Percentiles rank a stretch among this genome's conserved stretches.
Conservation (phyloP, 345 rosid species). For the Moringa oleifera region DNA sequence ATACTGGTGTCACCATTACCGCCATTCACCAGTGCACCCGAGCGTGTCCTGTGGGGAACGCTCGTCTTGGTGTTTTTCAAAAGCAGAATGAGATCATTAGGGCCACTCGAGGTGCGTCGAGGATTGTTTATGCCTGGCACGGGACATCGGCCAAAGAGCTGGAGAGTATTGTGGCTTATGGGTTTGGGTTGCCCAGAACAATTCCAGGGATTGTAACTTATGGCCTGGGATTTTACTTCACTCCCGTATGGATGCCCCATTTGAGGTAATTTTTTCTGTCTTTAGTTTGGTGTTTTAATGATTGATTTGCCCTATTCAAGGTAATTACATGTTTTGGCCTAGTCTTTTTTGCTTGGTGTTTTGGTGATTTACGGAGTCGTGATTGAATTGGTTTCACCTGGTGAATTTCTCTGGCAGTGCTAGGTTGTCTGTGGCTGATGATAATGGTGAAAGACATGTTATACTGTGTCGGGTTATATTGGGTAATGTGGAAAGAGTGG, state of each 20-base stretch:
- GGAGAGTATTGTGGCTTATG: conserved; percentile 30
- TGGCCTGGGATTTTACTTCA: conserved; percentile 38
- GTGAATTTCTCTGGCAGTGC: too few relatives aligned
- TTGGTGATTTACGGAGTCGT: not conserved
- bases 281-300: not conserved
- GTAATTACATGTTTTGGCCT: too few relatives aligned
- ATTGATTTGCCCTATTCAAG: not conserved
- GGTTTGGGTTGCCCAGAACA: conserved; percentile 29
- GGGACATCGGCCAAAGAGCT: conserved; percentile 28
- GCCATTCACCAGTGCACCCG: conserved; percentile 31
- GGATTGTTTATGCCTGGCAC: conserved; percentile 37
- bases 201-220: conserved; percentile 14
- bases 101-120: conserved; percentile 24
- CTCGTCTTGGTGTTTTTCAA: conserved; percentile 31
- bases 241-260: conserved; percentile 33
- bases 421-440: conserved; percentile 28
- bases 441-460: conserved; percentile 39
- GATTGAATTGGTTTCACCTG: too few relatives aligned
- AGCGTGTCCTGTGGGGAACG: conserved; percentile 16
- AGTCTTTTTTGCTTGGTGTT: not conserved
- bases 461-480: conserved; percentile 38
- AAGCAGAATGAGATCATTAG: conserved; percentile 25
- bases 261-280: conserved; percentile 18
- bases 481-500: conserved; percentile 42
- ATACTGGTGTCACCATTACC: conserved; percentile 19